Conservation (phyloP, 108 stramenopile species). For the Nitzschia palea region DNA sequence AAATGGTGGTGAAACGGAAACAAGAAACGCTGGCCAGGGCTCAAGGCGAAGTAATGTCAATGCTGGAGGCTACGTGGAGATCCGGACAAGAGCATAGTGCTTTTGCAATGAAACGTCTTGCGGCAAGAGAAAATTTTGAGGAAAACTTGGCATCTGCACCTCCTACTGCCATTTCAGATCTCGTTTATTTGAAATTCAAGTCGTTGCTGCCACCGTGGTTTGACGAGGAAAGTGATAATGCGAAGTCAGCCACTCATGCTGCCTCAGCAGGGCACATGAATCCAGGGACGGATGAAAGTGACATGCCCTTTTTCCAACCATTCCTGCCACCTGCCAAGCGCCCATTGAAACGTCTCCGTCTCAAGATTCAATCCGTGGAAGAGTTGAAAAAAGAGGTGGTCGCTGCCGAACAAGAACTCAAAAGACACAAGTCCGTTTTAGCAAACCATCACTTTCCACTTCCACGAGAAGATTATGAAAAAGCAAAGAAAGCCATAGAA, state of each 20-base stretch:
- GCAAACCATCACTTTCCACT: conserved; percentile 4
- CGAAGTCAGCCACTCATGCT: too few relatives aligned
- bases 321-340: neutral
- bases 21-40: neutral
- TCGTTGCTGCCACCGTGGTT: too few relatives aligned
- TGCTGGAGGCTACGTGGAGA: neutral
- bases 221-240: too few relatives aligned
- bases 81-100: neutral
- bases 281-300: too few relatives aligned
- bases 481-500: conserved; percentile 13
- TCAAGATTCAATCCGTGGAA: conserved; percentile 1
- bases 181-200: too few relatives aligned
- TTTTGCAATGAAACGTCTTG: neutral
- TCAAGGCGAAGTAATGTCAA: neutral
- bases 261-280: too few relatives aligned
- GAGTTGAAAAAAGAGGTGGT: conserved; percentile 25
- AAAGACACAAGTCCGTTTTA: neutral
- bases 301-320: too few relatives aligned
- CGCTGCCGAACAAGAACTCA: neutral
- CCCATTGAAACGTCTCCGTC: conserved; percentile 1
- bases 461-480: conserved; percentile 38
- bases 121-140: neutral
- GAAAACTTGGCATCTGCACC: too few relatives aligned
- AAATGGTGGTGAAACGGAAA: neutral
- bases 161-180: too few relatives aligned